Conservation (phyloP, 1,139 yeast genomes). For the Debaryomycetaceae sp. region DNA sequence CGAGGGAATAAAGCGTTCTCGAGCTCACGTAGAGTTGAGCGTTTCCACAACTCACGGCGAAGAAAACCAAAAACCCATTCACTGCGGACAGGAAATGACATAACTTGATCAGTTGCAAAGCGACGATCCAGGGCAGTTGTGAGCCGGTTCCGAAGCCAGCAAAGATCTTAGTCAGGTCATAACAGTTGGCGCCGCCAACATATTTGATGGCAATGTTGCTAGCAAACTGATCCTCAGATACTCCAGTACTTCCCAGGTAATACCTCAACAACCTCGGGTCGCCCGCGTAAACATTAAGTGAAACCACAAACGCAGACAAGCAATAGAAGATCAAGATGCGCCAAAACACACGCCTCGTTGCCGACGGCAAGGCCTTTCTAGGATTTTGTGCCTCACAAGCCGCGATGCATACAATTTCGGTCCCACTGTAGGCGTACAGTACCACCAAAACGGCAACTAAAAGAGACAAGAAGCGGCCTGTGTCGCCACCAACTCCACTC, state of each 20-base stretch:
- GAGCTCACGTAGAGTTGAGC: conserved; percentile 78
- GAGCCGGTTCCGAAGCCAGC: conserved; percentile 56
- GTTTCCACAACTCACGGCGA: conserved; percentile 74
- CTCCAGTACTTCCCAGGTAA: conserved; percentile 34
- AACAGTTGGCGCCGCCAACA: conserved; percentile 39
- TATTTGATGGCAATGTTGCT: conserved; percentile 31
- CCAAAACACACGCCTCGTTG: conserved; percentile 71
- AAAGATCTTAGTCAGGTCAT: conserved; percentile 23
- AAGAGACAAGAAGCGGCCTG: conserved; percentile 63
- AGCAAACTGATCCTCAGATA: conserved; percentile 18
- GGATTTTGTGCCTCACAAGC: conserved; percentile 87
- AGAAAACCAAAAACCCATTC: conserved; percentile 65
- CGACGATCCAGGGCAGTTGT: conserved; percentile 78
- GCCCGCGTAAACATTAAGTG: conserved; percentile 69
- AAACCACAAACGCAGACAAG: conserved; percentile 65
- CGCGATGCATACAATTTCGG: conserved; percentile 79
- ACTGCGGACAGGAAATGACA: conserved; percentile 60
- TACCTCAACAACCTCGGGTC: conserved; percentile 65
- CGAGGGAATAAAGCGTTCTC: conserved; percentile 70
- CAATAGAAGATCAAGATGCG: conserved; percentile 66
- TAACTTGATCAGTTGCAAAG: conserved; percentile 63
- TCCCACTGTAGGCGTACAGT: conserved; percentile 72
- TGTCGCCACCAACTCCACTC: conserved; percentile 56
- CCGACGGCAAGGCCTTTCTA: conserved; percentile 70
- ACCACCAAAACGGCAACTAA: conserved; percentile 62